Conservation (phyloP, 225 moss, liverwort and hornwort species). For the Pseudisothecium myosuroides region DNA sequence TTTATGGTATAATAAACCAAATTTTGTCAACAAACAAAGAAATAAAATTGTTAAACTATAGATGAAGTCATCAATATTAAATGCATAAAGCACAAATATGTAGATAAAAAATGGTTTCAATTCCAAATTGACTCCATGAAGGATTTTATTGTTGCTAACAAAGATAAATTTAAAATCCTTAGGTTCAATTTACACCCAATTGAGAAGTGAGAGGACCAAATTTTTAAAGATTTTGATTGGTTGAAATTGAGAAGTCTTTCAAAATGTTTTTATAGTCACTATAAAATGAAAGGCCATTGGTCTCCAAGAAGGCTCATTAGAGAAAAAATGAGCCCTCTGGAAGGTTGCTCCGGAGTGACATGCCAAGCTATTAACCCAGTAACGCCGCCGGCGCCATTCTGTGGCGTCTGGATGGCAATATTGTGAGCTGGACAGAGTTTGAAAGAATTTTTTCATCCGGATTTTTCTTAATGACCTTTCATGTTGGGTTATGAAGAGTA, state of each 20-base stretch:
- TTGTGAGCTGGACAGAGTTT: no score
- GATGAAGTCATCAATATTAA: neutral
- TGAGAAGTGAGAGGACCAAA: rapidly evolving
- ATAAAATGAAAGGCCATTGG: rapidly evolving
- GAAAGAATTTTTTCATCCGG: no score
- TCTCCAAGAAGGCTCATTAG: rapidly evolving
- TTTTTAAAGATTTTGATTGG: neutral
- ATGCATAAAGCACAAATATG: neutral
- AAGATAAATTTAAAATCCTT: neutral
- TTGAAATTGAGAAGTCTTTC: neutral
- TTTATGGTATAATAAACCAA: rapidly evolving
- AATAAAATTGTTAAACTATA: neutral
- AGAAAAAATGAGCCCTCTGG: no score
- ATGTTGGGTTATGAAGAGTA: no score
- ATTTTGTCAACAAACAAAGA: neutral
- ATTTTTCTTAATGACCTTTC: no score
- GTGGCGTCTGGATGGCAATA: no score
- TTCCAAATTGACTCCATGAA: neutral
- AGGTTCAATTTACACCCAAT: neutral
- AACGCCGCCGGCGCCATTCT: no score
- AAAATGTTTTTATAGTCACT: rapidly evolving
- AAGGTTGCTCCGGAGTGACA: no score
- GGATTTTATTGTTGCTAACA: neutral
- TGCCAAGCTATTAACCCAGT: no score
- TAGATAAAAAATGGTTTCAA: neutral